Percentiles rank a stretch among this genome's conserved stretches.
Evolutionary conservation across 2,329 filamentous ascomycete genomes (phyloP).

Genomic region (Ambrosiella beaveri): DNA sequence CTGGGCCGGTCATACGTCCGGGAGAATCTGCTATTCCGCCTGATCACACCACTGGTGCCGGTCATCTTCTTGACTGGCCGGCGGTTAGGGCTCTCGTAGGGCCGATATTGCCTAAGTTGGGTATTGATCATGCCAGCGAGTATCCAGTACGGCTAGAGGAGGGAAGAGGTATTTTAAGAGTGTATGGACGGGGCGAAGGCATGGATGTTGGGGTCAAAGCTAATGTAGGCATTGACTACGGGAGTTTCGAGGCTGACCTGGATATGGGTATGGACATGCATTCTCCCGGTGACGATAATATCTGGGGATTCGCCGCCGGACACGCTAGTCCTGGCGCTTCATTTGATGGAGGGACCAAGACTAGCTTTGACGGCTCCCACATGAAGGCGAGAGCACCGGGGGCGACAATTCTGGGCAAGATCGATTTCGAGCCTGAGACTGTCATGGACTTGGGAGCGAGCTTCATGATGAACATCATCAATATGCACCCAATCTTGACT

Average conservation of each 20-base stretch:
- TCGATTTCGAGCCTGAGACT: constrained; percentile 32
- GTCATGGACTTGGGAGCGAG: constrained; percentile 37
- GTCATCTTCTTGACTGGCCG: constrained; percentile 58
- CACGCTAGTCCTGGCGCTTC: constrained; percentile 26
- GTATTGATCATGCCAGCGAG: constrained; percentile 41
- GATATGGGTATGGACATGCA: constrained; percentile 30
- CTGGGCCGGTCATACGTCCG: constrained; percentile 33
- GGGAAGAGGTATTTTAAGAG: constrained; percentile 51
- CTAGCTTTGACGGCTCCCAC: background rate
- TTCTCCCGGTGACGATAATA: constrained; percentile 34
- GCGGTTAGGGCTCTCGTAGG: constrained; percentile 48
- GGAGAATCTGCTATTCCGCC: constrained; percentile 57
- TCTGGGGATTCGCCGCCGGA: constrained; percentile 44
- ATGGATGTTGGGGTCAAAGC: constrained; percentile 17
- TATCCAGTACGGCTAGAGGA: constrained; percentile 67
- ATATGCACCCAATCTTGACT: constrained; percentile 47
- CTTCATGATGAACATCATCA: constrained; percentile 44
- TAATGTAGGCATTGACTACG: constrained; percentile 14
- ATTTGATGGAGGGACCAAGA: constrained; percentile 9
- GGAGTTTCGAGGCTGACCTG: constrained; percentile 27
- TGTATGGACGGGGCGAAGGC: constrained; percentile 64
- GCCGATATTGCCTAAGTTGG: constrained; percentile 29
- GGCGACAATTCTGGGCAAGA: background rate
- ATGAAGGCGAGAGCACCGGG: background rate
- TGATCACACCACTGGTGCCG: constrained; percentile 81